A percentile compares a stretch with the other conserved stretches of the same genome.
Conservation (phyloP, 371 early-diverging fungal species). For the Syncephalis plumigaleata region DNA sequence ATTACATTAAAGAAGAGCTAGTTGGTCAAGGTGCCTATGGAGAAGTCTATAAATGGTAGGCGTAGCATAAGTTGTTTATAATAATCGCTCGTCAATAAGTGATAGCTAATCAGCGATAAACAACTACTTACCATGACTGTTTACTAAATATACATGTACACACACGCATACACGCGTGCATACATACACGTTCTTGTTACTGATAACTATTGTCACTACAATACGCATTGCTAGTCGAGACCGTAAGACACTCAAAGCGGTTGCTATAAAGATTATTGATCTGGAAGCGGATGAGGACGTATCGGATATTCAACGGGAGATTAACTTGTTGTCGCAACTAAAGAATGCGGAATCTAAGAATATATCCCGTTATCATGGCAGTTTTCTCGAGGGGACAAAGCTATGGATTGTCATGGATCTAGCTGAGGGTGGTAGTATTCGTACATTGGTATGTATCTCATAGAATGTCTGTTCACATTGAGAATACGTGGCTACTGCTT, state of each 20-base stretch:
- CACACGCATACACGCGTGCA: no score
- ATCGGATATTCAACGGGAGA: constrained; percentile 89
- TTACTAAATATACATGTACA: no score
- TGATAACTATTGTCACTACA: not conserved
- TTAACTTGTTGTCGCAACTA: constrained; percentile 69
- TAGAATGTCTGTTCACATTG: not conserved
- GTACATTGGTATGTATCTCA: constrained; percentile 40
- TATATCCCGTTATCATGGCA: constrained; percentile 87
- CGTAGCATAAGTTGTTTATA: not conserved
- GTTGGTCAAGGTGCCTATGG: constrained; percentile 48
- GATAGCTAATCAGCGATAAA: no score
- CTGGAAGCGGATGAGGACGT: constrained; percentile 93
- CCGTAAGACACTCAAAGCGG: constrained; percentile 42
- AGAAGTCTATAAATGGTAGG: constrained; percentile 40
- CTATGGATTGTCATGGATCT: constrained; percentile 98
- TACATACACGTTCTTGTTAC: no score
- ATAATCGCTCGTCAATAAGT: no score
- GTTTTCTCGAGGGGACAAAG: constrained; percentile 75
- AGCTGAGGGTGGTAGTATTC: constrained; percentile 87
- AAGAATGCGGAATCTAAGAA: constrained; percentile 66
- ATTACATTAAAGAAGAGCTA: not conserved
- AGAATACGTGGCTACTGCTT: not conserved
- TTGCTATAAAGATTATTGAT: constrained; percentile 94
- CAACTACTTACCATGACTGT: no score
- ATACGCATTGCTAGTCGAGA: constrained; percentile 6